Evolutionary conservation across 805 yeast species (phyloP), one percentile per base, ranked within the genome.

Genomic region (Yamadazyma laniorum): DNA sequence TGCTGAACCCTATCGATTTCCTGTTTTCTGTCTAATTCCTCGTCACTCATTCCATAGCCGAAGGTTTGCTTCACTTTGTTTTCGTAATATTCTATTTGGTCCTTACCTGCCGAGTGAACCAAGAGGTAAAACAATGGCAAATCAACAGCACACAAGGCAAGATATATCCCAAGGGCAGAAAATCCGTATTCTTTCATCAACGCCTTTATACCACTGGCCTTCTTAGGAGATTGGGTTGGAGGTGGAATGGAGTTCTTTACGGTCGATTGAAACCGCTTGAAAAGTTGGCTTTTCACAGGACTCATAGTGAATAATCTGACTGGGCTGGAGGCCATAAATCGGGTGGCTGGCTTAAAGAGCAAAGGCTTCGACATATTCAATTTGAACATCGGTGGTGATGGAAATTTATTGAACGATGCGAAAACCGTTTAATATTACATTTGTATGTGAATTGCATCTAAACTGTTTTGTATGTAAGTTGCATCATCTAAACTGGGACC

Each of bases 101-200:
- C 97, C 48, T 82, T 88, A 13, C 99, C 99, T 45, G 84, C 65
- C 0, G 88, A 77, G 56, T 90, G 97, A 9, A 93, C 98, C 19
- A 85, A 52, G 6, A 85, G 45, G 58, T 82, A 93, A 58, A 95
- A 86, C 3, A 89, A 45, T 1, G 98, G 97, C 47, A 86, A 70
- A 55, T 93, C 98, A 18, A 93, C 60, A 16, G 72, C 67, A 2
- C 86, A 73, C n/a, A 93, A 57, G 2, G 75, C 82, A 15, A 88
- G 50, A 55, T 93, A 93, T 0, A 91, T 87, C 11, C 88, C 95
- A 11, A 91, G 64, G 0, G 96, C 97, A 13, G 95, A 78, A 67
- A 84, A 88, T 0, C 99, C 99, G 59, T 93, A 93, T 55, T 85
- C 83, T 55, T 85, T 82, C 53, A 85, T 74, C 45, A 93, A 68